A percentile compares a stretch with the other conserved stretches of the same genome.
These are phyloP conservation scores for Trichothecium roseum DNA, from an alignment of 2,329 filamentous ascomycete species.

Conservation along the genomic window DNA sequence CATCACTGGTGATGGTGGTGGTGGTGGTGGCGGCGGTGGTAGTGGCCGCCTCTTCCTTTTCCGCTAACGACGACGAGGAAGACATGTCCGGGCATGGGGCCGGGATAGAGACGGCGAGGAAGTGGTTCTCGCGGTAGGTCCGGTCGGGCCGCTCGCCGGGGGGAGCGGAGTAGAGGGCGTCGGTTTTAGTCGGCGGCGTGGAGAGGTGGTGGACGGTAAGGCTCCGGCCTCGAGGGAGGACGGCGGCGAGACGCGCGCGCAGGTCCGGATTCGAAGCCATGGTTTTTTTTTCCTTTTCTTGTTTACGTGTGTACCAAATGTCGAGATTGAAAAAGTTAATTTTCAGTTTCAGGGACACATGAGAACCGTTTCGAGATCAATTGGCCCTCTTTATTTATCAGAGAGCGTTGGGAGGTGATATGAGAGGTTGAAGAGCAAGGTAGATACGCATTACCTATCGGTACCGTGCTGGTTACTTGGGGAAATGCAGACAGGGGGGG, in stretches of 20 bases:
- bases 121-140: conserved; percentile 84
- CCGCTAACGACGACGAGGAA: conserved; percentile 12
- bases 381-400: no score
- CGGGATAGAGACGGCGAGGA: conserved; percentile 41
- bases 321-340: background rate
- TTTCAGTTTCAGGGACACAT: no score
- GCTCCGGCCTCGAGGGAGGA: conserved; percentile 40
- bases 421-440: no score
- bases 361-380: no score
- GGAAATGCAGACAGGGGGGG: no score
- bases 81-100: conserved; percentile 1
- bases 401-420: no score
- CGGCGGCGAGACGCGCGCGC: conserved; percentile 25
- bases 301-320: background rate
- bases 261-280: conserved; percentile 4
- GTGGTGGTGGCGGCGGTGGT: no score
- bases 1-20: no score
- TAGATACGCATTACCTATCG: no score
- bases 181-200: conserved; percentile 65
- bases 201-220: conserved; percentile 81
- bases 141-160: conserved; percentile 60
- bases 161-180: conserved; percentile 69
- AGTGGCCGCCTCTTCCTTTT: no score
- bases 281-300: no score
- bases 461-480: no score